phyloP scores from a whole-genome alignment of 2,329 filamentous ascomycete genomes.

The Colletotrichum sp. region DNA sequence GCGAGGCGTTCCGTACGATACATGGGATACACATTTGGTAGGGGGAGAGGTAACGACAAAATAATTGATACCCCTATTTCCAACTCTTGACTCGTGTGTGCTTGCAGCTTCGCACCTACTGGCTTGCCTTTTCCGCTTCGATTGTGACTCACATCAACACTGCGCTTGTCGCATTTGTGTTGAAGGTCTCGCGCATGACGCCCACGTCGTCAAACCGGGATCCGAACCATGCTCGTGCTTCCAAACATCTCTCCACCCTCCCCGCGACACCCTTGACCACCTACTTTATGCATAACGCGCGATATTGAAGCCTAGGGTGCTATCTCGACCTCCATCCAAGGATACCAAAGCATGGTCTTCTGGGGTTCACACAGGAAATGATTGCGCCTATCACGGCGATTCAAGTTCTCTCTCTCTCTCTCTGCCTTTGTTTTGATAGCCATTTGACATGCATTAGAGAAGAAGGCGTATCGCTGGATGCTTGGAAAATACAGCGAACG shows the following conservation, averaged over 20 bases:
- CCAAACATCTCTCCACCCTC: neutral
- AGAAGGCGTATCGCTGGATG: neutral
- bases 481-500: neutral
- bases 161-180: neutral
- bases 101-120: neutral
- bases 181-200: neutral
- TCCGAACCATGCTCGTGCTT: neutral
- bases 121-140: neutral
- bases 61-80: constrained; percentile 19
- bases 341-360: neutral
- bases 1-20: constrained; percentile 7
- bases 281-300: neutral
- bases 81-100: neutral
- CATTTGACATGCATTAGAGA: neutral
- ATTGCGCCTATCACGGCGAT: neutral
- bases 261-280: neutral
- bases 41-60: constrained; percentile 2
- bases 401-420: neutral
- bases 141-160: neutral
- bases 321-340: neutral
- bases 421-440: neutral
- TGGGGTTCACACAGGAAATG: neutral
- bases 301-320: neutral
- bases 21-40: neutral
- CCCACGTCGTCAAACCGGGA: neutral